A percentile compares a stretch with the other conserved stretches of the same genome.
Conservation (phyloP, 1,284 basidiomycete genomes). For the Naganishia sp. region DNA sequence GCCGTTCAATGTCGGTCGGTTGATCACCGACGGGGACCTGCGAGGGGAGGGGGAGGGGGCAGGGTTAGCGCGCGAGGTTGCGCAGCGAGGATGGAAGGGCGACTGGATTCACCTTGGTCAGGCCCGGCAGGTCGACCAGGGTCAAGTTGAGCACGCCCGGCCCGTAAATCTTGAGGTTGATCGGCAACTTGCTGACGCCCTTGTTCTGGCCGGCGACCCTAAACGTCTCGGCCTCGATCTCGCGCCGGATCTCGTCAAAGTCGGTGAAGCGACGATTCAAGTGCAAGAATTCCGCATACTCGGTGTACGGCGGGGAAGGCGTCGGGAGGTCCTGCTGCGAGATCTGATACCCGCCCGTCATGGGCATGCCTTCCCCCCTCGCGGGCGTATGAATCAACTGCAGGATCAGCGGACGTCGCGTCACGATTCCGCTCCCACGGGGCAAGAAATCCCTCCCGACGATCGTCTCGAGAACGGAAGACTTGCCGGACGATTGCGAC, state of each 20-base stretch:
- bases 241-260: conserved; percentile 87
- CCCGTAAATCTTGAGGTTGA: conserved; percentile 90
- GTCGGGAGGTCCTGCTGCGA: conserved; percentile 17
- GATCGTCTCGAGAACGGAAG: conserved; percentile 65
- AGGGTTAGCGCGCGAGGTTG: not conserved
- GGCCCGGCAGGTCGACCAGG: conserved; percentile 89
- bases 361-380: conserved; percentile 20
- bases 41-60: too few species aligned
- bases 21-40: conserved; percentile 73
- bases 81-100: not conserved
- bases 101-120: conserved; percentile 74
- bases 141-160: conserved; percentile 94
- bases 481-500: conserved; percentile 60
- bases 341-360: conserved; percentile 21
- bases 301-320: conserved; percentile 54
- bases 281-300: conserved; percentile 97
- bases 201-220: conserved; percentile 98
- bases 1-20: conserved; percentile 87
- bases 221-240: conserved; percentile 98
- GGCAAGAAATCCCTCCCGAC: conserved; percentile 96
- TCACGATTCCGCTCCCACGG: conserved; percentile 89
- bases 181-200: conserved; percentile 92
- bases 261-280: conserved; percentile 95
- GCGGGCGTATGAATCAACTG: conserved; percentile 87
- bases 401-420: conserved; percentile 87